Base-by-base conservation (phyloP, 805 yeast genomes). In the Kodamaea laetipori region DNA sequence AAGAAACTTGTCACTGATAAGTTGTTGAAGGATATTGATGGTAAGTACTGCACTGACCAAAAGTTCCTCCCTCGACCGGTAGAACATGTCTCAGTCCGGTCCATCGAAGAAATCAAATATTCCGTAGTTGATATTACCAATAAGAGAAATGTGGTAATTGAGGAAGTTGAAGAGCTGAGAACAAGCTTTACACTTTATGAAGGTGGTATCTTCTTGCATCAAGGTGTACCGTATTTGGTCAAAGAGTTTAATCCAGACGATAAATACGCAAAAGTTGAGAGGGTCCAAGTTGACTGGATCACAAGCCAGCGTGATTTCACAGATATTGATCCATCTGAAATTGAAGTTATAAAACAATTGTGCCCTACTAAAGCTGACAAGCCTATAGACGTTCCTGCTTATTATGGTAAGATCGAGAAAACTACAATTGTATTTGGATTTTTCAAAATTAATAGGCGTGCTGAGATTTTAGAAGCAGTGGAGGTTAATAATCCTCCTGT, bases 131-230 rank as follows among this genome's bases (percentile, higher is more conserved):
- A 94, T 59, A 77, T 84, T 28, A 89, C 97, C 0, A 82, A 84
- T 53, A 80, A 80, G 23, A 68, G 90, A 42, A 86, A 87, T 57
- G 66, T 78, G 4, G 84, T 92, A 2, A 83, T 94, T 24, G 99
- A 94, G 63, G 90, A 85, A 53, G 78, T 94, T 15, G 98, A 94
- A 57, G 87, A 86, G 5, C 82, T 88, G 30, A 74, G 99, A 55
- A 87, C 95, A 0, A 83, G 90, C 43, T 94, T 94, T 62, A 89
- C 98, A 0, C 58, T 92, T 1, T 94, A 94, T 61, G 83, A 78
- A 56, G 99, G 99, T 1, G 99, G 94, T 0, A 90, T 94, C 2
- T 90, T 86, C 52, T 77, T 92, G 33, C 97, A 94, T 59, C 98
- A 94, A 63, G 99, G 99, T 5, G 76, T 79, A 49, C 88, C 97